These are phyloP conservation scores for Coemansia guatemalensis DNA, from an alignment of 192 early-diverging fungal species.

Conservation along the genomic window DNA sequence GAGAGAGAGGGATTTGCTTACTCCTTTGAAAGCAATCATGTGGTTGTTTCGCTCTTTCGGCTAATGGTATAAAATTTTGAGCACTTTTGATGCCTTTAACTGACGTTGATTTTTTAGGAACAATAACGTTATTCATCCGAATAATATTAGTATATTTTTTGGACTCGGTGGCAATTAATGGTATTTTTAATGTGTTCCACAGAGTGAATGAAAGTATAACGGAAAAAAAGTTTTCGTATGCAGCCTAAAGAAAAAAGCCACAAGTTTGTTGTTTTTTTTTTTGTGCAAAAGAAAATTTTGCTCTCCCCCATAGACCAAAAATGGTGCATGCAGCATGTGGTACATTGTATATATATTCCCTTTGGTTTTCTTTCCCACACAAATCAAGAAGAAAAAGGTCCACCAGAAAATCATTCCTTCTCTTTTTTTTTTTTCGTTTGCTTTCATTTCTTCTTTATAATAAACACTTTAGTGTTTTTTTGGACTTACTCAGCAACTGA, in stretches of 20 bases:
- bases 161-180: too few species aligned
- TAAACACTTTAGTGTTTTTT: conserved; percentile 1
- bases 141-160: too few species aligned
- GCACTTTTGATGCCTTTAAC: too few species aligned
- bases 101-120: too few species aligned
- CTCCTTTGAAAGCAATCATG: too few species aligned
- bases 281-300: conserved; percentile 5
- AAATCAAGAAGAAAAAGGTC: background rate
- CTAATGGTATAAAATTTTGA: too few species aligned
- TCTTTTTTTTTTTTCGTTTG: conserved; percentile 4
- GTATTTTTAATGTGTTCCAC: too few species aligned
- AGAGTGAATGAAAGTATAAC: too few species aligned
- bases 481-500: too few species aligned
- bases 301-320: background rate
- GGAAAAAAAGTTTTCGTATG: background rate
- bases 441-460: background rate
- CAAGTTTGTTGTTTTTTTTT: background rate
- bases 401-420: conserved; percentile 2
- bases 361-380: background rate
- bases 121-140: too few species aligned
- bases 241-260: background rate
- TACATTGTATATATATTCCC: background rate
- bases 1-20: too few species aligned
- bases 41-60: too few species aligned
- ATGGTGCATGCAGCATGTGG: background rate